Base-by-base conservation (phyloP, 2,329 filamentous ascomycete genomes). In the Fusarium piperis region DNA sequence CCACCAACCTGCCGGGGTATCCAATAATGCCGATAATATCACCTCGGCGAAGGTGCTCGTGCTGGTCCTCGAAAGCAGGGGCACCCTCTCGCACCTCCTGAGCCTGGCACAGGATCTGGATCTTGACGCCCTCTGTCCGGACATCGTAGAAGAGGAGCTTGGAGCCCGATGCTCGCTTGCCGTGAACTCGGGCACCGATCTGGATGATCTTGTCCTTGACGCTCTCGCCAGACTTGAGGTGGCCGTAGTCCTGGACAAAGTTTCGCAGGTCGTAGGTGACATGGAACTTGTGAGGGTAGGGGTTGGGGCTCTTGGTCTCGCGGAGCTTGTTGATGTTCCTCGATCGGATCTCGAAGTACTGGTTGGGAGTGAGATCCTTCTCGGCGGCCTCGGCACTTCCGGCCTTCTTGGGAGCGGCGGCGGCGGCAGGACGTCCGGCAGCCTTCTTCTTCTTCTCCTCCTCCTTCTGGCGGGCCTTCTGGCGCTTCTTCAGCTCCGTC, bases 311-410 rank as follows among this genome's bases (percentile, higher is more conserved):
- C 79, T 82, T 77, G 60, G 80, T 77, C 71, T 77, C 78, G 69
- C 82, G 81, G 35, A 83, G 80, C 66, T 80, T 81, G 72, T 82
- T 81, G 85, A 97, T 91, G 74, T 88, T 89, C 75, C 93, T 90
- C 78, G 92, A 97, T 71, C 96, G 93, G 80, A 98, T 97, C 85
- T 99, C 96, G 81, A 97, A 98, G 87, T 98, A 99, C 80, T 90
- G 87, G 81, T 87, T 88, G 35, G 87, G 87, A 64, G 87, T 87
- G 63, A 88, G 81, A 71, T 88, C 86, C 81, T 86, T 86, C 81
- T 89, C 87, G 59, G 80, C 79, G 32, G 85, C 87, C 80, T 97
- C 92, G 78, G 94, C 93, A 68, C 73, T 79, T 9, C 65, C 69
- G 16, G 69, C 57, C 78, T 79, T 82, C 74, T 77, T 80, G 70